Conservation (phyloP, 2,329 filamentous ascomycete species). For the Uncinocarpus reesii region DNA sequence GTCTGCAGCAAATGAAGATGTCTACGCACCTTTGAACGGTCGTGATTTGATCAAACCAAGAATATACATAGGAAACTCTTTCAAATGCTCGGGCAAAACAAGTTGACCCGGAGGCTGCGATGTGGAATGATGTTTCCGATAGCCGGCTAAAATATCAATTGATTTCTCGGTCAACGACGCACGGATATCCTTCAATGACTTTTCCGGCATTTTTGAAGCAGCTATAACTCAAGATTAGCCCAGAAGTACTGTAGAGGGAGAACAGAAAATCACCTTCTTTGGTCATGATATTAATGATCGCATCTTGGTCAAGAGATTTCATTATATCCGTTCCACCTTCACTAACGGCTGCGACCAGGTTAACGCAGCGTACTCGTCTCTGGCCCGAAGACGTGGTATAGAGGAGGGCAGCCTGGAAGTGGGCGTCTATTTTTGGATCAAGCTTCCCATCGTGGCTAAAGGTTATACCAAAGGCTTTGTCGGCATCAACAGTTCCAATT, state of each 20-base stretch:
- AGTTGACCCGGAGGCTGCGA: conserved; percentile 83
- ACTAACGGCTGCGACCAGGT: conserved; percentile 84
- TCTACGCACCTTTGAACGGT: conserved; percentile 63
- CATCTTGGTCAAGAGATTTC: conserved; percentile 93
- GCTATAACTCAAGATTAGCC: conserved; percentile 39
- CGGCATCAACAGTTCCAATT: conserved; percentile 81
- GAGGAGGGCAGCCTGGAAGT: conserved; percentile 89
- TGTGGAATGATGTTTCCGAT: conserved; percentile 84
- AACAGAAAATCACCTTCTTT: conserved; percentile 54
- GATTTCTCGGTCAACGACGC: conserved; percentile 77
- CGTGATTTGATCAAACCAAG: conserved; percentile 80
- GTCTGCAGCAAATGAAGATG: neutral
- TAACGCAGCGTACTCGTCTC: conserved; percentile 81
- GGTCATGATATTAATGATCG: conserved; percentile 74
- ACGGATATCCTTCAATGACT: conserved; percentile 73
- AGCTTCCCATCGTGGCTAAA: conserved; percentile 96
- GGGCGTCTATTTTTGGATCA: conserved; percentile 90
- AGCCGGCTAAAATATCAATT: conserved; percentile 81
- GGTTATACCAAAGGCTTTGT: conserved; percentile 83
- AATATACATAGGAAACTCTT: conserved; percentile 95
- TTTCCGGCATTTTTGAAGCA: conserved; percentile 68
- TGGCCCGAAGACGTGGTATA: conserved; percentile 89
- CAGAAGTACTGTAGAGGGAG: neutral
- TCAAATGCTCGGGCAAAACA: conserved; percentile 88
- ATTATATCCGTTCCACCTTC: conserved; percentile 73